Percentiles rank a stretch among this genome's conserved stretches.
Conservation (phyloP, 306 rosid genomes). For the Rubus idaeus region DNA sequence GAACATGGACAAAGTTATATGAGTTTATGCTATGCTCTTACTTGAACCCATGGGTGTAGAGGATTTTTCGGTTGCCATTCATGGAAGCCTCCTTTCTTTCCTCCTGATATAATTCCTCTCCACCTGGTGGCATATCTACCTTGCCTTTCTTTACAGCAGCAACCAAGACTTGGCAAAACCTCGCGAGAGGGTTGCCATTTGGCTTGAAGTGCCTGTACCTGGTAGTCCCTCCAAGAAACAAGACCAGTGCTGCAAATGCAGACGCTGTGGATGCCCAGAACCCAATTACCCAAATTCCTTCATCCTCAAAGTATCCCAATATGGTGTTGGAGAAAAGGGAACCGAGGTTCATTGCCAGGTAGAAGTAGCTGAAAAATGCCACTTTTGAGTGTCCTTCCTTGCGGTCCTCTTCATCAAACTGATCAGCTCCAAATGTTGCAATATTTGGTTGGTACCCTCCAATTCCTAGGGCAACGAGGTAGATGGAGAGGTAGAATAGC, state of each 20-base stretch:
- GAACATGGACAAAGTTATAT: not conserved
- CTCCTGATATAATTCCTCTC: slow-evolving; percentile 45
- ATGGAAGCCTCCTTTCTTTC: slow-evolving; percentile 45
- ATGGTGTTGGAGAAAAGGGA: slow-evolving; percentile 95
- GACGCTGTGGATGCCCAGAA: slow-evolving; percentile 85
- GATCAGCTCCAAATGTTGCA: slow-evolving; percentile 96
- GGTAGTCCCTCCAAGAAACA: slow-evolving; percentile 81
- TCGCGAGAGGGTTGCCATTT: slow-evolving; percentile 83
- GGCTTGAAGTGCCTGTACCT: slow-evolving; percentile 93
- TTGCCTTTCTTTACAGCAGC: slow-evolving; percentile 72
- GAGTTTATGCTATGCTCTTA: slow-evolving; percentile 39
- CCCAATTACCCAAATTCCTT: slow-evolving; percentile 88
- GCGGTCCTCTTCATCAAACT: slow-evolving; percentile 78
- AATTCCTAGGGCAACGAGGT: slow-evolving; percentile 86
- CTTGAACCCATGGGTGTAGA: slow-evolving; percentile 95
- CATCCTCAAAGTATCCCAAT: slow-evolving; percentile 81
- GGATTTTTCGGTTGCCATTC: slow-evolving; percentile 62
- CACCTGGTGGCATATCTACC: slow-evolving; percentile 57
- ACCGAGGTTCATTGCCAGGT: slow-evolving; percentile 91
- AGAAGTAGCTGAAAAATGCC: slow-evolving; percentile 96
- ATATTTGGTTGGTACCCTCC: slow-evolving; percentile 98
- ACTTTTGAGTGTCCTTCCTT: slow-evolving; percentile 73
- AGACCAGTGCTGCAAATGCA: slow-evolving; percentile 71
- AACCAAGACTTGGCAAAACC: slow-evolving; percentile 80
- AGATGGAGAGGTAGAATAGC: slow-evolving; percentile 83